A percentile compares a stretch with the other conserved stretches of the same genome.
phyloP scores from a whole-genome alignment of 2,329 filamentous ascomycete genomes.

The Didymella segeticola region DNA sequence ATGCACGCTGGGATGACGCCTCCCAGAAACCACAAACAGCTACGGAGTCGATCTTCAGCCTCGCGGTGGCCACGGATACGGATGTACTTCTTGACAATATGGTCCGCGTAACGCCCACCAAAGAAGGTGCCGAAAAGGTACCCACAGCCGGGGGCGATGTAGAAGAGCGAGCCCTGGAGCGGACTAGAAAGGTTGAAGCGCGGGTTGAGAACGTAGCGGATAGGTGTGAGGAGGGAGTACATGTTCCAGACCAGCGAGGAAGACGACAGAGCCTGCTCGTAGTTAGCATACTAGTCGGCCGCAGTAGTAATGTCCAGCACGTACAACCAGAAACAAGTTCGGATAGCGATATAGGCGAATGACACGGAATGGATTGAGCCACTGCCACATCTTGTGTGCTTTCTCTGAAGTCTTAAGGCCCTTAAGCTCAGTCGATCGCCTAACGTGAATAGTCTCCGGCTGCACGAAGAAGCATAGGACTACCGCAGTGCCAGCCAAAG shows the following conservation, averaged over 20 bases:
- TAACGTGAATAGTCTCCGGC: conserved; percentile 74
- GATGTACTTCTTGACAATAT: conserved; percentile 70
- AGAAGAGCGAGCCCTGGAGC: conserved; percentile 73
- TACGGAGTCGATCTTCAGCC: conserved; percentile 71
- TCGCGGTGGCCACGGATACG: conserved; percentile 66
- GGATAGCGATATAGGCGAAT: conserved; percentile 70
- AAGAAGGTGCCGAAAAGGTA: conserved; percentile 74
- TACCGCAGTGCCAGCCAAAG: conserved; percentile 66
- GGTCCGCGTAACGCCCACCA: conserved; percentile 75
- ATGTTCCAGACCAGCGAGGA: conserved; percentile 77
- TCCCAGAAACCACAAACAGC: conserved; percentile 61
- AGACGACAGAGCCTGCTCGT: conserved; percentile 59
- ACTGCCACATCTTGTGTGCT: conserved; percentile 62
- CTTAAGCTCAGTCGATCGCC: conserved; percentile 66
- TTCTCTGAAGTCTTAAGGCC: conserved; percentile 61
- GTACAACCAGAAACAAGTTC: conserved; percentile 64
- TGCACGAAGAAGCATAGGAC: conserved; percentile 70
- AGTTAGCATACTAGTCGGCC: not conserved
- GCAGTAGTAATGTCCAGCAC: conserved; percentile 7
- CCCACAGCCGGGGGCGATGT: conserved; percentile 74
- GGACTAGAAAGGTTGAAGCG: conserved; percentile 72
- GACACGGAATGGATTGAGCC: conserved; percentile 72
- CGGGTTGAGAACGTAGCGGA: conserved; percentile 76
- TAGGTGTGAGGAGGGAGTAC: conserved; percentile 71
- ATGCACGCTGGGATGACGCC: conserved; percentile 67